Conservation (phyloP, 176 grass and related monocot genomes). For the Pontederia crassipes region DNA sequence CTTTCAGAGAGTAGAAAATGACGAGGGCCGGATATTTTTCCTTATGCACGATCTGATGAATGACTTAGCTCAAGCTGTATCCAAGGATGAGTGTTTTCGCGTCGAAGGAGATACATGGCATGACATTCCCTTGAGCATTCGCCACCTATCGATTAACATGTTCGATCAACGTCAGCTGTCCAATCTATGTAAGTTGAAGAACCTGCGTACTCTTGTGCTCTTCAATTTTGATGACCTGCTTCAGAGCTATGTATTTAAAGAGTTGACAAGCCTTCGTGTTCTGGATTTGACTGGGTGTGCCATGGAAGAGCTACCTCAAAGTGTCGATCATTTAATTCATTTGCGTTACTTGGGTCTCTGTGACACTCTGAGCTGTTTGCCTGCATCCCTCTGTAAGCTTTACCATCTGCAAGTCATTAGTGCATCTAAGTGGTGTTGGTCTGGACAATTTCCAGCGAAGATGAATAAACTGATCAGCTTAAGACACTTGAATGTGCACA, state of each 20-base stretch:
- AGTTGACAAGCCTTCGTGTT: slow-evolving; percentile 32
- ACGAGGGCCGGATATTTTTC: slow-evolving; percentile 13
- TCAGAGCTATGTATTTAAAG: slow-evolving; percentile 19
- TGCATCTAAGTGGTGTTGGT: slow-evolving; percentile 15
- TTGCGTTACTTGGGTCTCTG: slow-evolving; percentile 40
- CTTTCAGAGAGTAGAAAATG: slow-evolving; percentile 19
- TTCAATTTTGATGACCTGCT: slow-evolving; percentile 5
- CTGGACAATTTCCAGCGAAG: slow-evolving; percentile 9
- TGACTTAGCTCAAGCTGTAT: slow-evolving; percentile 26
- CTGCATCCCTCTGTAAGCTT: slow-evolving; percentile 27
- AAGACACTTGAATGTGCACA: slow-evolving; percentile 16
- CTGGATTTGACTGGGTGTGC: slow-evolving; percentile 34
- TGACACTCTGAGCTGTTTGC: slow-evolving; percentile 20
- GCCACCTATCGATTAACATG: slow-evolving; percentile 36
- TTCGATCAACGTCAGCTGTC: slow-evolving; percentile 22
- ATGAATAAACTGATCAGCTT: slow-evolving; percentile 23
- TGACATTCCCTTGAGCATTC: slow-evolving; percentile 23
- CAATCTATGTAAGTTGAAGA: slow-evolving; percentile 14
- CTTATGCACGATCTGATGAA: slow-evolving; percentile 40
- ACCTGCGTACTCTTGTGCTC: slow-evolving; percentile 30
- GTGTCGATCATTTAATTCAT: slow-evolving; percentile 29
- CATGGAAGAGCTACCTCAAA: slow-evolving; percentile 36
- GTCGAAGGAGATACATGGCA: slow-evolving; percentile 18
- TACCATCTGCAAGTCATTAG: slow-evolving; percentile 25
- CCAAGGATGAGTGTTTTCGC: slow-evolving; percentile 34